Evolutionary conservation across 768 basidiomycete species (phyloP).

Genomic region (Pilatotrama ljubarskyi): DNA sequence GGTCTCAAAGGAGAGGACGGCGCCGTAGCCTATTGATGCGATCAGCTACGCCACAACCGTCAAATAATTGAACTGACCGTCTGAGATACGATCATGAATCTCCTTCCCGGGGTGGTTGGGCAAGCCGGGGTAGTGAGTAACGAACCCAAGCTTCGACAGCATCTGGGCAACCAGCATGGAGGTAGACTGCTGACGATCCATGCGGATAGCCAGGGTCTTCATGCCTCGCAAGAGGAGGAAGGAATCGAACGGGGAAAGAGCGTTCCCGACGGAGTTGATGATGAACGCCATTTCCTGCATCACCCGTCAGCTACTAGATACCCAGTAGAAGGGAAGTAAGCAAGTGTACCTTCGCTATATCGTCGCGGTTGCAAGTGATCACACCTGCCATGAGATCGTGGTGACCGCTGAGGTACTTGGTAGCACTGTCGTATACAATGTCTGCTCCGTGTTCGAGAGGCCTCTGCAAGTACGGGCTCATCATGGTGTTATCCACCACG

Average conservation of each 20-base stretch:
- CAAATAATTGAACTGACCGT: conserved; percentile 43
- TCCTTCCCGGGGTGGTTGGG: conserved; percentile 78
- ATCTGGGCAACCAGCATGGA: conserved; percentile 84
- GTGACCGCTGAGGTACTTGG: conserved; percentile 97
- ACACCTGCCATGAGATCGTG: conserved; percentile 99
- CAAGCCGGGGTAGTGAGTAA: conserved; percentile 91
- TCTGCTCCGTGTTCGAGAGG: conserved; percentile 96
- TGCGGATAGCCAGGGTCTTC: conserved; percentile 94
- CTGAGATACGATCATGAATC: conserved; percentile 88
- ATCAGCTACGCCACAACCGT: neutral
- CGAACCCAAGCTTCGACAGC: conserved; percentile 82
- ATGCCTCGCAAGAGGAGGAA: conserved; percentile 94
- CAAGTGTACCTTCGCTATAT: conserved; percentile 72
- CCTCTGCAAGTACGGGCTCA: conserved; percentile 96
- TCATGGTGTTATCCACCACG: conserved; percentile 99
- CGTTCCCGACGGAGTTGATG: conserved; percentile 94
- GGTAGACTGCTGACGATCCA: conserved; percentile 90
- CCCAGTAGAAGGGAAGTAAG: no score
- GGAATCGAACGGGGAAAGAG: conserved; percentile 91
- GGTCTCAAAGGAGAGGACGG: conserved; percentile 93
- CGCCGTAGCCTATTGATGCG: conserved; percentile 54
- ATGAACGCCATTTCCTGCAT: conserved; percentile 84
- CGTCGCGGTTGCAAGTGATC: conserved; percentile 89
- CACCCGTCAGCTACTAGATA: neutral
- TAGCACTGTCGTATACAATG: conserved; percentile 96